phyloP scores from a whole-genome alignment of 306 rosid species.

The Sesbania bispinosa region DNA sequence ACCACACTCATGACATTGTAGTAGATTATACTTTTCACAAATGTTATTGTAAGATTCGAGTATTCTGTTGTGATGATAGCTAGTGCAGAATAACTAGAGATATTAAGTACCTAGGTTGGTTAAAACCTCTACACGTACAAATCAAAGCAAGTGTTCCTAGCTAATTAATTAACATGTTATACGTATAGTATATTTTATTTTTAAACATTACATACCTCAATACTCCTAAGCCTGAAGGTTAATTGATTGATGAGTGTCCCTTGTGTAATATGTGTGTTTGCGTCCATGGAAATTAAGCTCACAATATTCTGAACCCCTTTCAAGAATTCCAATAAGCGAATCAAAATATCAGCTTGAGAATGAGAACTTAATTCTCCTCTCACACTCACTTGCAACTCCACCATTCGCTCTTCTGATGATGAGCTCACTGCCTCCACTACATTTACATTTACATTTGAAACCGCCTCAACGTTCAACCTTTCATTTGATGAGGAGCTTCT shows the following conservation, averaged over 20 bases:
- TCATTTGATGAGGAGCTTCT: constrained; percentile 34
- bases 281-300: constrained; percentile 54
- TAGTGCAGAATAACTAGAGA: no score
- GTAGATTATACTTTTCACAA: background rate
- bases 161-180: no score
- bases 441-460: constrained; percentile 28
- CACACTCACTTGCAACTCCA: constrained; percentile 53
- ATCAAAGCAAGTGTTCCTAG: no score
- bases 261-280: constrained; percentile 42
- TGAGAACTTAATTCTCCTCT: constrained; percentile 52
- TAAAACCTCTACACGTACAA: background rate
- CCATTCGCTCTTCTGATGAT: constrained; percentile 38
- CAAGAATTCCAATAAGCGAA: constrained; percentile 59
- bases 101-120: no score
- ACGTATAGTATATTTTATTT: no score
- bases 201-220: constrained; percentile 74
- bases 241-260: constrained; percentile 35
- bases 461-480: constrained; percentile 38
- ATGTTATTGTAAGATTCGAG: background rate
- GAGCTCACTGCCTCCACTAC: constrained; percentile 40
- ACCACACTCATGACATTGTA: no score
- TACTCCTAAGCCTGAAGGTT: constrained; percentile 49
- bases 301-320: constrained; percentile 35
- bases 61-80: background rate
- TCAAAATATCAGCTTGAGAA: constrained; percentile 41